Base-by-base conservation (phyloP, 2,329 filamentous ascomycete genomes). In the Neonectria faginata region DNA sequence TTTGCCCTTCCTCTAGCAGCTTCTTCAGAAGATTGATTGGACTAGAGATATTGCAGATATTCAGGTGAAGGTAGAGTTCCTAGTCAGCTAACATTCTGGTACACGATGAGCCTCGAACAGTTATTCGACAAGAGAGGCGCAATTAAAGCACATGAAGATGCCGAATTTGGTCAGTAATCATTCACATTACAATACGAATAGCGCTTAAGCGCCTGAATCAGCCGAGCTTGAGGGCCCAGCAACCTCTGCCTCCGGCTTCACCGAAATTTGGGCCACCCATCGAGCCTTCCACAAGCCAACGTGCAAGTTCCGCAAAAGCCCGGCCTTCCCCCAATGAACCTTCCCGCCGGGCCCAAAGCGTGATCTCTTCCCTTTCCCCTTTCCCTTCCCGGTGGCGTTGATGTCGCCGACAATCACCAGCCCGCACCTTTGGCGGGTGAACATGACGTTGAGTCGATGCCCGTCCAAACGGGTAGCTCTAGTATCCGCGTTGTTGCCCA, bases 381-480 rank as follows among this genome's bases (percentile, higher is more conserved):
- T 25, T 5, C 20, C 4, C 45, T 14, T 52, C n/a, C 44, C 25
- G 10, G 33, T 53, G 42, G 65, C 67, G 9, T 72, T 54, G 18
- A 73, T 64, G 44, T 75, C 72, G 22, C 22, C 22, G 22, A 22
- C 22, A 22, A 22, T 3, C 22, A 22, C 22, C 22, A 22, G 22
- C 22, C 22, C 22, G 4, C 70, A 69, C 20, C 60, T 53, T 5
- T 66, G 53, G 0, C 71, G 64, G 1, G 70, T 73, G 5, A 73
- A 33, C 44, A 69, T 51, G 11, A 73, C 68, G 45, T 70, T 71
- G 20, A 75, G 66, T 1, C 68, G 66, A 44, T 67, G 55, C 9
- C 27, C 10, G 12, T 66, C 25, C 1, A 36, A 16, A 1, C 67
- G 72, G 2, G 67, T 68, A 29, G 61, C 57, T 1, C 73, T 68